Conservation (phyloP, 495 filamentous ascomycete genomes). For the Hypoxylon fuscum region DNA sequence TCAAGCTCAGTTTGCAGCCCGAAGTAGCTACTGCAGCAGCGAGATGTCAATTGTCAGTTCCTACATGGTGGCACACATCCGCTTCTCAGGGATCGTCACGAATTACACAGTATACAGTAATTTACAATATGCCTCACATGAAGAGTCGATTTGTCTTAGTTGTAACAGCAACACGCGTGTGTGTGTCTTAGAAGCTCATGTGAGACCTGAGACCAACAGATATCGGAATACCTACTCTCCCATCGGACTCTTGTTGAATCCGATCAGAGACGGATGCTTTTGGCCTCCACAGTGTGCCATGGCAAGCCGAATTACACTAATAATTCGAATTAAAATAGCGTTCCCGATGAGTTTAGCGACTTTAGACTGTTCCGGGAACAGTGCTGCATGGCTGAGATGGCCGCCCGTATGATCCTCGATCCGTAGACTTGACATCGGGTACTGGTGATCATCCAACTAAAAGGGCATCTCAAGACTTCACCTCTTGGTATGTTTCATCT, state of each 20-base stretch:
- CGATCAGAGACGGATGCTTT: slow-evolving; percentile 17
- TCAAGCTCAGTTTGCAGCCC: too few species aligned
- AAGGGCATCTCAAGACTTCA: too few species aligned
- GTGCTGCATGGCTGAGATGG: slow-evolving; percentile 18
- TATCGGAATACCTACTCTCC: slow-evolving; percentile 18
- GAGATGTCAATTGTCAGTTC: too few species aligned
- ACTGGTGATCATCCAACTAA: slow-evolving; percentile 34
- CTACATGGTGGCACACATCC: too few species aligned
- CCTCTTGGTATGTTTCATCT: slow-evolving; percentile 21
- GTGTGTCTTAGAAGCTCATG: slow-evolving; percentile 7
- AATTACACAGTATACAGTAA: too few species aligned
- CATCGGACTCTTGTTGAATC: slow-evolving; percentile 22
- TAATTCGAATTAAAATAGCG: neutral
- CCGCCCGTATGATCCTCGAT: slow-evolving; percentile 38
- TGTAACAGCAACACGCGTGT: slow-evolving; percentile 7
- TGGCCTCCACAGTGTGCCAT: neutral
- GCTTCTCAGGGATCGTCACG: too few species aligned
- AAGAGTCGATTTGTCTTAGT: neutral
- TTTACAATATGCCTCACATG: too few species aligned
- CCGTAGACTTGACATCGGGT: slow-evolving; percentile 9
- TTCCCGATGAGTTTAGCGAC: slow-evolving; percentile 10
- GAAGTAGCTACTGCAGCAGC: too few species aligned
- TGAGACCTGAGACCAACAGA: slow-evolving; percentile 13
- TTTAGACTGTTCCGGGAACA: slow-evolving; percentile 26
- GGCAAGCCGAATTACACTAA: slow-evolving; percentile 5